Conservation (phyloP, 306 rosid species). For the Fragaria nilgerrensis region DNA sequence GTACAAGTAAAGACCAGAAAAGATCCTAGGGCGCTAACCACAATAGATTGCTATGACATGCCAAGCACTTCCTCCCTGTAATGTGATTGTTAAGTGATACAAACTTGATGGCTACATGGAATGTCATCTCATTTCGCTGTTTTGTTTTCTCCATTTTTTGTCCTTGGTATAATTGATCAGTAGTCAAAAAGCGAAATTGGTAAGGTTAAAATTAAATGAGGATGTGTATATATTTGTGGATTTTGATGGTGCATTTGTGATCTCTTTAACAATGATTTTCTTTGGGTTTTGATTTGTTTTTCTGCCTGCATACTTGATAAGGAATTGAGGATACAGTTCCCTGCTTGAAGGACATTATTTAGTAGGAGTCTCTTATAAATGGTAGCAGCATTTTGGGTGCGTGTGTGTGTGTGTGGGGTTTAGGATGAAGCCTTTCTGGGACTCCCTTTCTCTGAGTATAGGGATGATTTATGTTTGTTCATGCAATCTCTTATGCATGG, state of each 20-base stretch:
- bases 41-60: too few species aligned
- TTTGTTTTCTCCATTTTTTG: neutral
- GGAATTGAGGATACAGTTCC: neutral
- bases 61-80: neutral
- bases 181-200: neutral
- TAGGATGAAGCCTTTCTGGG: neutral
- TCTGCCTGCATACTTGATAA: neutral
- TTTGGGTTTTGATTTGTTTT: neutral
- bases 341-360: neutral
- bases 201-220: neutral
- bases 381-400: neutral
- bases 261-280: neutral
- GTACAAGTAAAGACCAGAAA: too few species aligned
- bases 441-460: neutral
- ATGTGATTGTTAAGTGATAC: neutral
- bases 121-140: neutral
- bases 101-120: neutral
- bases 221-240: neutral
- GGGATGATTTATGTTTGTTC: neutral
- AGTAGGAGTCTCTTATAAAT: neutral
- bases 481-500: constrained; percentile 1
- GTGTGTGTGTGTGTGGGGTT: too few species aligned
- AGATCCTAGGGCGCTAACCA: too few species aligned
- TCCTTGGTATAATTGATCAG: neutral
- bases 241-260: neutral